Base-by-base conservation (phyloP, 768 basidiomycete species). In the Tylopilus subfusipes region DNA sequence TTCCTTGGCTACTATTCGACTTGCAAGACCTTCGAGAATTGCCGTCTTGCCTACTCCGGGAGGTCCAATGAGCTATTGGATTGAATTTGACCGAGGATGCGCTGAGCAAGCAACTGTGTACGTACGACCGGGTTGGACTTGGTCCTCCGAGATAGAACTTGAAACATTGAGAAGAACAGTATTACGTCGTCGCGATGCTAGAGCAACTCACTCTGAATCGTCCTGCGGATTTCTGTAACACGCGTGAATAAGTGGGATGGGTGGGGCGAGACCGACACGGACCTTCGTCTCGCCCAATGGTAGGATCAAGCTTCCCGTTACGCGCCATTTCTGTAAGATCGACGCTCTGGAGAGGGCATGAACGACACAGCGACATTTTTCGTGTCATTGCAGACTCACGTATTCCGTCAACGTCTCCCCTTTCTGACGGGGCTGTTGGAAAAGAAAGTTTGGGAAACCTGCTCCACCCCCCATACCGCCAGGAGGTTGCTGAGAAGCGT, bases 11-110 rank as follows among this genome's bases (percentile, higher is more conserved):
- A 95, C 84, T 49, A 96, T 93, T 22, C 93, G 77, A 60, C 82
- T 88, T 0, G 93, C 93, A 16, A 97, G 78, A 3, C 93, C 93
- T 72, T 95, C 93, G 13, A 95, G 68, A 48, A 96, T 93, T 0
- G 93, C 92, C 0, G 93, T 96, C 73, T 97, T 97, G 0, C 93
- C 93, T 13, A 94, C 91, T 54, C 93, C 93, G 3, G 93, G 90
- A 24, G 90, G 85, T 7, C 90, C 88, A 51, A 91, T 88, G 43
- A 90, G 78, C 86, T 88, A 48, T 42, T 6, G 18, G 5, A 31
- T 39, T 13, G 30, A 29, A n/a, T 3, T 29, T 12, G 9, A 18
- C 24, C 10, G 16, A 49, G 50, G 43, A 21, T 46, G 5, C 16
- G 14, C n/a, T 36, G 22, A 43, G 38, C 18, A 18, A 38, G n/a